Conservation (phyloP, 2,329 filamentous ascomycete genomes). For the Paecilomyces sp. region DNA sequence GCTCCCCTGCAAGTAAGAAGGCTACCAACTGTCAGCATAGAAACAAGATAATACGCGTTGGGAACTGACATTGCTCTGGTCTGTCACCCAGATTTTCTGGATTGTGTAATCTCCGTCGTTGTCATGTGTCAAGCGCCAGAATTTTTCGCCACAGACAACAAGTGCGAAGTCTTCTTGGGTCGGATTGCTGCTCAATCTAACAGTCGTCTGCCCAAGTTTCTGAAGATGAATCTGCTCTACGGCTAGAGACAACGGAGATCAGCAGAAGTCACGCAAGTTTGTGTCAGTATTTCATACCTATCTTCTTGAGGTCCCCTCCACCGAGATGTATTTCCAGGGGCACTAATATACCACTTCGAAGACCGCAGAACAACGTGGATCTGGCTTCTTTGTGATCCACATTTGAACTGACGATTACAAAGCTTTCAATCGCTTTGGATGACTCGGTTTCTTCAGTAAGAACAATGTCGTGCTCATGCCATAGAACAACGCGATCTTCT, state of each 20-base stretch:
- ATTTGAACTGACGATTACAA: slow-evolving; percentile 19
- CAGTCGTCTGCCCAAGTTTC: slow-evolving; percentile 29
- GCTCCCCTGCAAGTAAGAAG: slow-evolving; percentile 28
- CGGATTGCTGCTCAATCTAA: slow-evolving; percentile 23
- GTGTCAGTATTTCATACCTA: slow-evolving; percentile 15
- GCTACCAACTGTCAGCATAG: slow-evolving; percentile 17
- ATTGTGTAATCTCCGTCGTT: slow-evolving; percentile 20
- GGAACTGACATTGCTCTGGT: slow-evolving; percentile 33
- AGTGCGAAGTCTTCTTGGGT: slow-evolving; percentile 20
- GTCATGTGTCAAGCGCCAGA: slow-evolving; percentile 30
- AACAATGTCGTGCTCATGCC: slow-evolving; percentile 17
- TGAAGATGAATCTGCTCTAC: slow-evolving; percentile 22
- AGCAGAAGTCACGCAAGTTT: background rate
- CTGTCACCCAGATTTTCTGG: slow-evolving; percentile 33
- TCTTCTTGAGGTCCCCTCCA: slow-evolving; percentile 12
- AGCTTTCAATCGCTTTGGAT: slow-evolving; percentile 28
- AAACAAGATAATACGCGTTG: background rate
- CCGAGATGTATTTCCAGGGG: slow-evolving; percentile 24
- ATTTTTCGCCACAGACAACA: slow-evolving; percentile 28
- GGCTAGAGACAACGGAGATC: slow-evolving; percentile 16
- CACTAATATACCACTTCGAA: slow-evolving; percentile 39
- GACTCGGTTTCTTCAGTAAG: slow-evolving; percentile 17
- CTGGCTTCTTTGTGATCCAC: slow-evolving; percentile 6
- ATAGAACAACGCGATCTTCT: slow-evolving; percentile 11
- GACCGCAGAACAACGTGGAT: slow-evolving; percentile 35